Evolutionary conservation across 2,329 filamentous ascomycete species (phyloP), one percentile per base, ranked within the genome.

Genomic region (Botrytis fragariae): DNA sequence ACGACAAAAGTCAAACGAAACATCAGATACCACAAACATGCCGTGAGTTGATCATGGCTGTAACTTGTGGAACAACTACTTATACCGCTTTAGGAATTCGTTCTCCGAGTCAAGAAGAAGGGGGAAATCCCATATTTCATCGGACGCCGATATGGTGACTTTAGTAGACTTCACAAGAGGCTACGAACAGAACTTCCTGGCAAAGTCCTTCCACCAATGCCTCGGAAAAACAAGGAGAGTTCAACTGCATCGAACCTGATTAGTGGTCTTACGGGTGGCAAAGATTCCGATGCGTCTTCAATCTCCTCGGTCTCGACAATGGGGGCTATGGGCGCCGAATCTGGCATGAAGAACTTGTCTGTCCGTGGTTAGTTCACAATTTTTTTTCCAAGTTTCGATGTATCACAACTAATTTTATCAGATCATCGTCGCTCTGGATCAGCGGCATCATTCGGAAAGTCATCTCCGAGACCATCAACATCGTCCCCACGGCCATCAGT

Each of bases 21-120:
- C 74, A 90, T 98, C 42, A 87, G 95, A 74, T 91, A 96, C 79
- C 96, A 98, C 82, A 93, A 94, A 78, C 95, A 98, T 85, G 94
- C 96, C 71, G 93, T 94, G 84, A 83, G 91, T 84, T 10, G 1
- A 32, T 14, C 54, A n/a, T 14, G n/a, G 35, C 48, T 69, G 10
- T 44, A 63, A 6, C 9, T n/a, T 44, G 20, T 64, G 61, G 71
- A 37, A 39, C 39, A 48, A 62, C 20, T 69, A 60, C 75, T 74
- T 35, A 69, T 65, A 35, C 72, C 35, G 42, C 61, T 7, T 51
- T 59, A 94, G 92, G 93, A 98, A 85, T 99, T 98, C 79, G 83
- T 99, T 64, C 86, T 99, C 74, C 90, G 95, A 18, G 92, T 98
- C 44, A 95, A 95, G 84, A 89, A 90, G 77, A 90, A 91, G 76